phyloP scores from a whole-genome alignment of 495 filamentous ascomycete species.

The Neurospora intermedia region DNA sequence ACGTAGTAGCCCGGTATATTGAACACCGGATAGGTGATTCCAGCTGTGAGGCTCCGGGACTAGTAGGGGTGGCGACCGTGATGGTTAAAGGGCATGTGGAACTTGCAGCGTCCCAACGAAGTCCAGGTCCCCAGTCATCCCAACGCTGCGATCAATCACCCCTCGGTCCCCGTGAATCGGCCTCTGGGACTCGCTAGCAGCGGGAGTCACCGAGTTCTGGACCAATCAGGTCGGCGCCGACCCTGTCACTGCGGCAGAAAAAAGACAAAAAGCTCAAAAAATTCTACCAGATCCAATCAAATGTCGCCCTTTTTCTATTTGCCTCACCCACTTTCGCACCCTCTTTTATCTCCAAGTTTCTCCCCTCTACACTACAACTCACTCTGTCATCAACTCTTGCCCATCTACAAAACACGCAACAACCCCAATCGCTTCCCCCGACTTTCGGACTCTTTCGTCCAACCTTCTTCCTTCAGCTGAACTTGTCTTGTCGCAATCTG shows the following conservation, averaged over 20 bases:
- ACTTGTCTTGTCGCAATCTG: slow-evolving; percentile 28
- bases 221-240: background rate
- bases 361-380: background rate
- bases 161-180: background rate
- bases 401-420: background rate
- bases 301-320: background rate
- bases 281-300: background rate
- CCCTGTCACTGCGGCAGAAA: background rate
- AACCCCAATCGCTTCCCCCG: background rate
- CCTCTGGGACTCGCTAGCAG: background rate
- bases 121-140: background rate
- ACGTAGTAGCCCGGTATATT: background rate
- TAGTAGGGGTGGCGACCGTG: background rate
- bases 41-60: background rate
- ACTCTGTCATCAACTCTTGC: slow-evolving; percentile 6
- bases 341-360: background rate
- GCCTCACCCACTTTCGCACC: background rate
- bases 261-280: background rate
- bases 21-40: background rate
- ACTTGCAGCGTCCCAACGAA: background rate
- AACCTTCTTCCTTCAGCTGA: slow-evolving; percentile 7
- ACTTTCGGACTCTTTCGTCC: slow-evolving; percentile 1
- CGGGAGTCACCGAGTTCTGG: background rate
- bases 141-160: background rate
- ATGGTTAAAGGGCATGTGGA: background rate